These are phyloP conservation scores for Saccharomyces hybrid DNA, from an alignment of 1,139 yeast species.

Conservation along the genomic window DNA sequence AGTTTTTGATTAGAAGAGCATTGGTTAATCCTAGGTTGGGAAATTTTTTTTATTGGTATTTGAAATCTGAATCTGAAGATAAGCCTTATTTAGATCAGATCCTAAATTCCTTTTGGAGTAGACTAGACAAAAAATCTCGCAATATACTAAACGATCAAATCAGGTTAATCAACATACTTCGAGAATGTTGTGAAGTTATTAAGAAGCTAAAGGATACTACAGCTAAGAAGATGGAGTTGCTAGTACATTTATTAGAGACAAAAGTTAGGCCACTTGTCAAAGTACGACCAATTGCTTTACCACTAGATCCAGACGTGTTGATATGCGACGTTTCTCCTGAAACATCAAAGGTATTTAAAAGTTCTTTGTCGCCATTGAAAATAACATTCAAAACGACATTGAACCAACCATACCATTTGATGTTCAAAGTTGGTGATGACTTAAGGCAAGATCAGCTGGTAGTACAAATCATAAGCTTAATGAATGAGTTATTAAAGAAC, in stretches of 20 bases:
- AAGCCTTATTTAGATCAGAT: slow-evolving; percentile 39
- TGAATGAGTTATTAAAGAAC: slow-evolving; percentile 82
- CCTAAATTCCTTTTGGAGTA: slow-evolving; percentile 32
- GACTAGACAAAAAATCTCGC: slow-evolving; percentile 21
- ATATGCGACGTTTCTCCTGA: slow-evolving; percentile 77
- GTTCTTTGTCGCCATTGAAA: slow-evolving; percentile 82
- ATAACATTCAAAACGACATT: slow-evolving; percentile 66
- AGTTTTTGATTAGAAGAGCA: slow-evolving; percentile 69
- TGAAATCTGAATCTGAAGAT: slow-evolving; percentile 80
- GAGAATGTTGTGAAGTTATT: slow-evolving; percentile 39
- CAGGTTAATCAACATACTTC: slow-evolving; percentile 37
- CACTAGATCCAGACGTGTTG: slow-evolving; percentile 35
- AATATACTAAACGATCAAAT: slow-evolving; percentile 38
- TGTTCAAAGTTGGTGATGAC: slow-evolving; percentile 96
- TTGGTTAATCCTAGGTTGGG: slow-evolving; percentile 61
- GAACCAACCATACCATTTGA: slow-evolving; percentile 53
- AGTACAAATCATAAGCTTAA: slow-evolving; percentile 80
- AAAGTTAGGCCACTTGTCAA: slow-evolving; percentile 28
- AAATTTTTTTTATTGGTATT: slow-evolving; percentile 84
- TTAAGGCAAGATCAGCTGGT: slow-evolving; percentile 93
- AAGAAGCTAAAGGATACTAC: slow-evolving; percentile 48
- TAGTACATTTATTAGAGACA: slow-evolving; percentile 33
- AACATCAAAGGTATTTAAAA: slow-evolving; percentile 80
- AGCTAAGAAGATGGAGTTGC: slow-evolving; percentile 47
- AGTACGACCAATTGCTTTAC: slow-evolving; percentile 26